Evolutionary conservation across 2,329 filamentous ascomycete species (phyloP).

Genomic region (Scedosporium minutisporum): DNA sequence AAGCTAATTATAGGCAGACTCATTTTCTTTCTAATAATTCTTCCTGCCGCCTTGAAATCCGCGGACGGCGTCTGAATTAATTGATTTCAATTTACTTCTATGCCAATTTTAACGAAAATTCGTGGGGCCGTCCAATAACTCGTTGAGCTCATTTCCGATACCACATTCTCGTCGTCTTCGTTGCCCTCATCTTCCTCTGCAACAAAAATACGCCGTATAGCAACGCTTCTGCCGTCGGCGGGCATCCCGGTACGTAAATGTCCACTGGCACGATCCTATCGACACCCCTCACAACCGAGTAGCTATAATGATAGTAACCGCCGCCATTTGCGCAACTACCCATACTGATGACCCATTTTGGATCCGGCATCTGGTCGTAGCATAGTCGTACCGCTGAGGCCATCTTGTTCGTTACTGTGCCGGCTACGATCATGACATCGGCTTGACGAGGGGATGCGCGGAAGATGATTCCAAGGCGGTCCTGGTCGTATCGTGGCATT

Average conservation of each 20-base stretch:
- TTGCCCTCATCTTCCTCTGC: conserved; percentile 64
- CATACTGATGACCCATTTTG: conserved; percentile 81
- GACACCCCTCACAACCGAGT: conserved; percentile 65
- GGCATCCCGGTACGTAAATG: conserved; percentile 70
- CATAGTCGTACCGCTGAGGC: conserved; percentile 80
- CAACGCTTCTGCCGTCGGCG: conserved; percentile 49
- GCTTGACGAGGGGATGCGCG: conserved; percentile 78
- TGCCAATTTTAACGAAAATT: too few relatives aligned
- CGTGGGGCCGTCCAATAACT: too few relatives aligned
- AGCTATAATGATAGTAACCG: conserved; percentile 81
- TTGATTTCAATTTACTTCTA: too few relatives aligned
- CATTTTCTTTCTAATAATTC: too few relatives aligned
- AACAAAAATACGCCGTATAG: conserved; percentile 66
- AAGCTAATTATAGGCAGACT: too few relatives aligned
- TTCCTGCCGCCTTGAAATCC: too few relatives aligned
- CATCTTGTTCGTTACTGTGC: conserved; percentile 95
- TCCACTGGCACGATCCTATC: conserved; percentile 72
- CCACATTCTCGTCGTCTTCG: conserved; percentile 47
- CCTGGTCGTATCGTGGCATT: conserved; percentile 80
- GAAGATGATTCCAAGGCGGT: conserved; percentile 83
- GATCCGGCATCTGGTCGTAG: conserved; percentile 93
- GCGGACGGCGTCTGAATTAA: too few relatives aligned
- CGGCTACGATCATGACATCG: conserved; percentile 89
- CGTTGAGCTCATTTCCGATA: conserved; percentile 38
- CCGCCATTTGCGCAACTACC: conserved; percentile 77